A percentile compares a stretch with the other conserved stretches of the same genome.
phyloP scores from a whole-genome alignment of 1,139 yeast genomes.

The Candida tetrigidarum region DNA sequence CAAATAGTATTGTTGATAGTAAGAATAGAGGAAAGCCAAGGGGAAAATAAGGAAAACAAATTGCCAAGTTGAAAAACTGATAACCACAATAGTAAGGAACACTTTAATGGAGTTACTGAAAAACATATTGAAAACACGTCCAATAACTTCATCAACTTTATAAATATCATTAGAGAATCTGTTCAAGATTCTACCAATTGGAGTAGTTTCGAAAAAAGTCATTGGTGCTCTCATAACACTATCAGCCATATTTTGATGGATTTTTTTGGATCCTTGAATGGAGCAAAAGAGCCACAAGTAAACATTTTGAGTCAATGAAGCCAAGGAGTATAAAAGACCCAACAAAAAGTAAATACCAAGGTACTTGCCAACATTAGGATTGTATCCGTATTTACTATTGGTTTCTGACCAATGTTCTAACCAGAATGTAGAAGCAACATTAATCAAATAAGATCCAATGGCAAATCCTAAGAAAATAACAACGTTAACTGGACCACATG shows the following conservation, averaged over 20 bases:
- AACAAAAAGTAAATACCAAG: slow-evolving; percentile 75
- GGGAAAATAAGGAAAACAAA: slow-evolving; percentile 76
- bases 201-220: slow-evolving; percentile 97
- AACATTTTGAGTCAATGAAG: slow-evolving; percentile 69
- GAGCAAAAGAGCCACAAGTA: slow-evolving; percentile 85
- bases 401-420: slow-evolving; percentile 97
- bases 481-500: slow-evolving; percentile 82
- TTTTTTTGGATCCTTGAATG: slow-evolving; percentile 75
- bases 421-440: slow-evolving; percentile 74
- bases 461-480: slow-evolving; percentile 54
- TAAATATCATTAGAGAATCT: slow-evolving; percentile 94
- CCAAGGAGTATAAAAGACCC: slow-evolving; percentile 65
- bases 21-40: slow-evolving; percentile 68
- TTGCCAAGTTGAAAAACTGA: slow-evolving; percentile 87
- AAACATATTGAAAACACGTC: slow-evolving; percentile 84
- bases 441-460: slow-evolving; percentile 59
- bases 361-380: slow-evolving; percentile 72
- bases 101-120: slow-evolving; percentile 76
- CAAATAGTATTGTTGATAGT: slow-evolving; percentile 88
- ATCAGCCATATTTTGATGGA: slow-evolving; percentile 80
- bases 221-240: slow-evolving; percentile 92
- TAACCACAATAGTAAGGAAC: slow-evolving; percentile 79
- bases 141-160: slow-evolving; percentile 86
- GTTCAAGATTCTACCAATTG: slow-evolving; percentile 92
- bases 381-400: slow-evolving; percentile 67